A percentile compares a stretch with the other conserved stretches of the same genome.
Evolutionary conservation across 2,329 filamentous ascomycete species (phyloP).

Genomic region (Didymosphaeria variabile): DNA sequence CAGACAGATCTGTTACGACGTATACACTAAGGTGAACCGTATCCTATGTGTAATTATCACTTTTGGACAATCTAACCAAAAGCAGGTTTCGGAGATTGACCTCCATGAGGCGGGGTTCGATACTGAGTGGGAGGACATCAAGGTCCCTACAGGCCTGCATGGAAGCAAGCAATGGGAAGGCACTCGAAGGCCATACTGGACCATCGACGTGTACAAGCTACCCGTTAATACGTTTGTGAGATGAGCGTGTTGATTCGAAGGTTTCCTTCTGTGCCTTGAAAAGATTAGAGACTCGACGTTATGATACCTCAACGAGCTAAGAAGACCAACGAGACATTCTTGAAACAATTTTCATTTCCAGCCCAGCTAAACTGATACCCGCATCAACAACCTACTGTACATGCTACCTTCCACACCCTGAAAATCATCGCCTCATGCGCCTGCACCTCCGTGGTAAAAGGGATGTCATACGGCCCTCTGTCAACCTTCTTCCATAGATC

Average conservation of each 20-base stretch:
- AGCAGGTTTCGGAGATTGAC: conserved; percentile 47
- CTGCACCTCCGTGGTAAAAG: conserved; percentile 31
- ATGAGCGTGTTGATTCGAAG: conserved; percentile 17
- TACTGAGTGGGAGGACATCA: conserved; percentile 48
- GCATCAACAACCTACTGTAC: conserved; percentile 28
- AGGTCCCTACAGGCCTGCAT: conserved; percentile 42
- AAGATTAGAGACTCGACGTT: neutral
- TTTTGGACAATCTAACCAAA: conserved; percentile 13
- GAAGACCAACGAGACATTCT: conserved; percentile 3
- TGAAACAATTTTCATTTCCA: neutral
- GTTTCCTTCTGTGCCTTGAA: neutral
- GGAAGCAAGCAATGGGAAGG: conserved; percentile 48
- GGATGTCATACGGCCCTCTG: conserved; percentile 34
- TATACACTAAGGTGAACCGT: conserved; percentile 47
- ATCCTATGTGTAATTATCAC: neutral
- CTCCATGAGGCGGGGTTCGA: conserved; percentile 48
- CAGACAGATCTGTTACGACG: conserved; percentile 51
- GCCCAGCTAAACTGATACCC: neutral
- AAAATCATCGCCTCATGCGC: conserved; percentile 32
- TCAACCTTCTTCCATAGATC: conserved; percentile 34
- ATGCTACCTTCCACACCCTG: conserved; percentile 28
- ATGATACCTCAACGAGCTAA: neutral
- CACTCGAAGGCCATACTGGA: conserved; percentile 49
- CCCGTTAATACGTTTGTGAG: conserved; percentile 49
- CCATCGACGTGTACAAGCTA: conserved; percentile 47